phyloP scores from a whole-genome alignment of 306 rosid species.

The Morella rubra region DNA sequence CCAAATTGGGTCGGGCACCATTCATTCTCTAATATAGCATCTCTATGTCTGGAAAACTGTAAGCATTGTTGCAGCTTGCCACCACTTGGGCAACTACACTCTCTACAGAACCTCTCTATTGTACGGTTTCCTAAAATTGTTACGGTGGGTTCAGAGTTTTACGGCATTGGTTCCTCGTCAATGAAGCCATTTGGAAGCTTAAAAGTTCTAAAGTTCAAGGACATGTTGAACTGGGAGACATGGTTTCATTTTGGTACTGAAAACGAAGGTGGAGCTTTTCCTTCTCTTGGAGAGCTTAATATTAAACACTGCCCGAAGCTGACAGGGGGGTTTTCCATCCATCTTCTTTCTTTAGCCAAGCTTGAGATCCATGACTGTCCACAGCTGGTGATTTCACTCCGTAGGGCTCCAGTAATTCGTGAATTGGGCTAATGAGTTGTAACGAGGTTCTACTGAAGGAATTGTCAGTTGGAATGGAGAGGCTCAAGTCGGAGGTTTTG shows the following conservation, averaged over 20 bases:
- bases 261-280: slow-evolving; percentile 8
- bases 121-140: background rate
- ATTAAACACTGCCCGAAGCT: background rate
- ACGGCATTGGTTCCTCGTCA: background rate
- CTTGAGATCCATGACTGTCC: background rate
- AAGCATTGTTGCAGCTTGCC: too few relatives aligned
- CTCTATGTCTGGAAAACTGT: too few relatives aligned
- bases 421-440: background rate
- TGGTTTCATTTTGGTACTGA: background rate
- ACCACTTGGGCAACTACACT: too few relatives aligned
- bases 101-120: background rate
- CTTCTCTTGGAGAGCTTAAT: background rate
- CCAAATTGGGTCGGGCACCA: background rate
- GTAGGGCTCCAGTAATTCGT: background rate
- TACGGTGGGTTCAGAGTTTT: background rate
- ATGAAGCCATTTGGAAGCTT: slow-evolving; percentile 6
- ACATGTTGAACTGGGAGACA: background rate
- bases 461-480: background rate
- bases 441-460: background rate
- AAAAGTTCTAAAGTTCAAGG: accelerated
- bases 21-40: background rate
- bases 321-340: background rate
- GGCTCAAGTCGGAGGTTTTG: background rate
- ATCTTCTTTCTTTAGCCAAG: background rate
- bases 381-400: slow-evolving; percentile 3